A percentile compares a stretch with the other conserved stretches of the same genome.
Evolutionary conservation across 495 filamentous ascomycete genomes (phyloP).

Genomic region (Penicillium nucicola): DNA sequence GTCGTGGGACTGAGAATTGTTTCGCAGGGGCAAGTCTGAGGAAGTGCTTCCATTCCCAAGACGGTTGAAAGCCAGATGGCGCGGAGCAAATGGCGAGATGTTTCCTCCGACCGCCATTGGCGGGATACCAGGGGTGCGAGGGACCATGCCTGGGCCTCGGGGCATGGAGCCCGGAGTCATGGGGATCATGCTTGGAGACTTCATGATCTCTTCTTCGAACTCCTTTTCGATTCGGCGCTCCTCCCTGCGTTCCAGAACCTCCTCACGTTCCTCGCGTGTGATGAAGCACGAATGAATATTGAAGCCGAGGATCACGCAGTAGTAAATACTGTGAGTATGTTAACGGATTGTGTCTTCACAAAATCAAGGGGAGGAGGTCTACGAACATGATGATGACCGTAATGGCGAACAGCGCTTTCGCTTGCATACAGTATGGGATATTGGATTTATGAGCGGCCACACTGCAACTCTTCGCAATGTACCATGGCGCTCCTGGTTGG

Average conservation of each 20-base stretch:
- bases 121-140: constrained; percentile 26
- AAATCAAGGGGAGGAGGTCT: background rate
- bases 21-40: constrained; percentile 43
- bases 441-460: constrained; percentile 55
- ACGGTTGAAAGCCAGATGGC: constrained; percentile 43
- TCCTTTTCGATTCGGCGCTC: constrained; percentile 41
- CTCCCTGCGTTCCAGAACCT: constrained; percentile 32
- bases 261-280: constrained; percentile 40
- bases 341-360: background rate
- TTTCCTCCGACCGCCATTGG: constrained; percentile 17
- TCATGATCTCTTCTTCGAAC: constrained; percentile 44
- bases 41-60: constrained; percentile 20
- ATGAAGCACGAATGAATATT: constrained; percentile 61
- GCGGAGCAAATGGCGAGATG: constrained; percentile 38
- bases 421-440: constrained; percentile 69
- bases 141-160: constrained; percentile 14
- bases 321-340: constrained; percentile 46
- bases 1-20: constrained; percentile 21
- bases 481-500: constrained; percentile 73
- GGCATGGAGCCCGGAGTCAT: constrained; percentile 24
- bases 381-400: constrained; percentile 71
- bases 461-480: constrained; percentile 72
- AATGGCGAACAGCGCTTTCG: constrained; percentile 70
- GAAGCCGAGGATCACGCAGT: constrained; percentile 53
- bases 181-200: constrained; percentile 39